Evolutionary conservation across 2,329 filamentous ascomycete species (phyloP), one percentile per base, ranked within the genome.

Genomic region (Pezicula radicicola): DNA sequence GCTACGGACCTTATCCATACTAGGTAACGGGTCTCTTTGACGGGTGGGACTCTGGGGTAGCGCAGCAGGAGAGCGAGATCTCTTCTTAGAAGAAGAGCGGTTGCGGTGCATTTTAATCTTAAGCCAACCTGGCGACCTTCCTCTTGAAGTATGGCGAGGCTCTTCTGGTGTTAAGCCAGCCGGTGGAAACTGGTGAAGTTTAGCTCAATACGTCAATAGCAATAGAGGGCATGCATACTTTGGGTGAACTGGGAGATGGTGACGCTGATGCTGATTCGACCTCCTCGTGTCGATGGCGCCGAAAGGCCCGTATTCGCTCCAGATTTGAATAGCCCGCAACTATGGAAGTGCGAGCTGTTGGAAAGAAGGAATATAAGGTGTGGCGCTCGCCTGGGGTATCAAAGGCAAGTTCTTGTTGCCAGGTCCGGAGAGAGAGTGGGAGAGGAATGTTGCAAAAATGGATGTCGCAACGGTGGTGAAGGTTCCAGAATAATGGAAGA

Each of bases 261-360:
- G 46, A 21, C 8, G 47, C 48, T 21, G 55, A 43, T 25, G 58
- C 40, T 18, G 55, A 45, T 18, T 58, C 54, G 8, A 58, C 58
- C 42, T 60, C 60, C 56, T 62, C 58, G 51, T 58, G 59, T 45
- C 42, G 42, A 41, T 59, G 63, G 56, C 63, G 59, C 37, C 60
- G 57, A 50, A 66, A 65, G 48, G 60, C 64, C 39, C 62, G 62
- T 55, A 67, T 37, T 54, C 63, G 58, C 45, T 66, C 62, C 59
- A 66, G 60, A 16, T 57, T 62, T 52, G 51, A 44, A 51, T 45
- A 46, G 49, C 49, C 50, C 48, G 59, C 49, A 37, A 52, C 50
- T 52, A 18, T 49, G 6, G 37, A 46, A 49, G 55, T 35, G 54
- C 54, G 53, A 60, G 49, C 44, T 21, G 46, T 45, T 47, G 37